Evolutionary conservation across 805 yeast genomes (phyloP).

Genomic region (Saccharomyces mikatae): DNA sequence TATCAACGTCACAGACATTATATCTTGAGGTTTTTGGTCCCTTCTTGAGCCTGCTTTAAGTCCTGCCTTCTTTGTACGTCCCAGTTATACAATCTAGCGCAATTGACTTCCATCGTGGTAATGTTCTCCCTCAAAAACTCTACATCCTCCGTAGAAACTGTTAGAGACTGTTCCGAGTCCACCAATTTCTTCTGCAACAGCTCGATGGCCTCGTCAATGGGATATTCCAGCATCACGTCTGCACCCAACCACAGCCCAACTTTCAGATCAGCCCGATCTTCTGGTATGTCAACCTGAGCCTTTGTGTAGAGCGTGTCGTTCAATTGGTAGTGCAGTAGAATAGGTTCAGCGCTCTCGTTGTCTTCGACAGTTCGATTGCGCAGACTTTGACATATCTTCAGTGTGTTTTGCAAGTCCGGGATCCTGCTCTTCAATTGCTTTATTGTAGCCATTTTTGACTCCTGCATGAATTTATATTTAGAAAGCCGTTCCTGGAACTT

Average conservation of each 20-base stretch:
- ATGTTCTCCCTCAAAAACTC: constrained; percentile 86
- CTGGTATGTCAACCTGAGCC: constrained; percentile 59
- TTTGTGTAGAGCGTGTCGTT: constrained; percentile 87
- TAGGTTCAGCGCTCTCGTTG: constrained; percentile 32
- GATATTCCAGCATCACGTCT: constrained; percentile 92
- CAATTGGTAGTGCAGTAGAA: constrained; percentile 78
- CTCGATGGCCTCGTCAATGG: constrained; percentile 76
- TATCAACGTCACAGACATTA: constrained; percentile 1
- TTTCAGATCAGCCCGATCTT: constrained; percentile 27
- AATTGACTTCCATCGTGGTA: constrained; percentile 96
- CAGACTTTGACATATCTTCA: constrained; percentile 60
- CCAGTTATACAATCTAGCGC: constrained; percentile 87
- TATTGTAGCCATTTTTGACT: constrained; percentile 24
- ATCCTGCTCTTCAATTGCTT: constrained; percentile 44
- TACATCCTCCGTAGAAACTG: constrained; percentile 71
- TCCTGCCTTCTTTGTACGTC: constrained; percentile 66
- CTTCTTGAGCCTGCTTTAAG: constrained; percentile 37
- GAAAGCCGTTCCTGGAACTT: constrained; percentile 81
- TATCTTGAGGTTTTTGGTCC: constrained; percentile 31
- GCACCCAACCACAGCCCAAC: constrained; percentile 97
- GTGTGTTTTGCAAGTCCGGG: constrained; percentile 87
- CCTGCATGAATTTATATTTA: constrained; percentile 83
- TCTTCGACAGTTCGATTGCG: constrained; percentile 34
- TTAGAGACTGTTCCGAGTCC: constrained; percentile 52
- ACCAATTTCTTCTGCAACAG: constrained; percentile 55